Conservation (phyloP, 1,139 yeast genomes). For the Magnusiomyces fungicola region DNA sequence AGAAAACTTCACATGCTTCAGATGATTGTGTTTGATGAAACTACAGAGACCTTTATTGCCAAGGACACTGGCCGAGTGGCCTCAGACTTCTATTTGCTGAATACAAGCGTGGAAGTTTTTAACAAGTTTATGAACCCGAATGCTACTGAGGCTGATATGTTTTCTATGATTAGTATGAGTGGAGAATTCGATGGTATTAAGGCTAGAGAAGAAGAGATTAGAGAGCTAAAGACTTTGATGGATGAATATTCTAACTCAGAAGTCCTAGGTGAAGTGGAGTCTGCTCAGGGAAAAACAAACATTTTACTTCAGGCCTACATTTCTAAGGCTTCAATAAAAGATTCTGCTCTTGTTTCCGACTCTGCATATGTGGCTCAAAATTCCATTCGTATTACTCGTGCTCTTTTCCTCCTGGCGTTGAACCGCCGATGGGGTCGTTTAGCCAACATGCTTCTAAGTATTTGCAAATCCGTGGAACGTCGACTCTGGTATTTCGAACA, state of each 20-base stretch:
- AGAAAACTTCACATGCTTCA: constrained; percentile 73
- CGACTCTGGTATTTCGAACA: constrained; percentile 88
- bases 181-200: constrained; percentile 90
- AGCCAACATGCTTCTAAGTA: constrained; percentile 61
- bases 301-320: constrained; percentile 81
- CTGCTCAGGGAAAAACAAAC: constrained; percentile 82
- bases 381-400: constrained; percentile 86
- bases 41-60: constrained; percentile 68
- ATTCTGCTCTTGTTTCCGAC: constrained; percentile 80
- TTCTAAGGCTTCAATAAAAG: constrained; percentile 63
- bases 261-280: constrained; percentile 67
- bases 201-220: constrained; percentile 78
- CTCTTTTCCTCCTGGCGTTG: constrained; percentile 76
- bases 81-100: constrained; percentile 82
- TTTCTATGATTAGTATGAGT: constrained; percentile 86
- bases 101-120: constrained; percentile 82
- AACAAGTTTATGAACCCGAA: constrained; percentile 75
- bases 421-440: constrained; percentile 87
- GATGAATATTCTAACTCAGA: constrained; percentile 66
- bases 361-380: constrained; percentile 93
- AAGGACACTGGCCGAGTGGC: constrained; percentile 94
- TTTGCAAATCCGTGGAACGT: constrained; percentile 81
- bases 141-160: constrained; percentile 88
- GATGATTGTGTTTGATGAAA: constrained; percentile 89
- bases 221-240: constrained; percentile 54